Evolutionary conservation across 257 asterid genomes (phyloP).

Genomic region (Solanum etuberosum): DNA sequence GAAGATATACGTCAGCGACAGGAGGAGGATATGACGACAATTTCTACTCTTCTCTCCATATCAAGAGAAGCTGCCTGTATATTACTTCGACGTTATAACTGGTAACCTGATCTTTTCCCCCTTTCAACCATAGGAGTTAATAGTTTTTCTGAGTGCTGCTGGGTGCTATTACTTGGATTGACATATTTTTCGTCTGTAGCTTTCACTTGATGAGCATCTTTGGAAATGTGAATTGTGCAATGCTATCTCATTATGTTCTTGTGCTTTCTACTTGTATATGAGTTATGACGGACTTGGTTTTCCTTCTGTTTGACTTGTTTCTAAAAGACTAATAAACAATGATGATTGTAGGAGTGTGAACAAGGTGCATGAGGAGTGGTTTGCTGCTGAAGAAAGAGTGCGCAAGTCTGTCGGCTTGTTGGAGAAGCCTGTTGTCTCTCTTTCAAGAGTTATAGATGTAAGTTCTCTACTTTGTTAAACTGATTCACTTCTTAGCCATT

Average conservation of each 20-base stretch:
- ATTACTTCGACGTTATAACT: slow-evolving; percentile 64
- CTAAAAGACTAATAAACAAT: background rate
- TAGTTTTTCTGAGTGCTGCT: background rate
- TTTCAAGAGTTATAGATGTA: slow-evolving; percentile 43
- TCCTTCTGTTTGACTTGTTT: background rate
- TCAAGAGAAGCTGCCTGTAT: slow-evolving; percentile 70
- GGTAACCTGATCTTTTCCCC: slow-evolving; percentile 24
- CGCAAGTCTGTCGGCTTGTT: slow-evolving; percentile 71
- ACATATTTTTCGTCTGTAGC: background rate
- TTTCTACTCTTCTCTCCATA: slow-evolving; percentile 73
- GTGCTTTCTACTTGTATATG: background rate
- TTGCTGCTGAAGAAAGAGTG: slow-evolving; percentile 72
- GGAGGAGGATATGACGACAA: slow-evolving; percentile 59
- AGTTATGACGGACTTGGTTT: background rate
- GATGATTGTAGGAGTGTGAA: slow-evolving; percentile 58
- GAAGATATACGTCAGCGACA: slow-evolving; percentile 67
- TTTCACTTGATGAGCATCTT: background rate
- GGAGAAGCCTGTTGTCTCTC: slow-evolving; percentile 43
- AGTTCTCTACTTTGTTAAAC: slow-evolving; percentile 8
- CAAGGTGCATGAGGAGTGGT: slow-evolving; percentile 89
- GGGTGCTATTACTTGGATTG: background rate
- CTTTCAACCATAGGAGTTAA: background rate
- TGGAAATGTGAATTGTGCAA: background rate
- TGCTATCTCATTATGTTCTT: background rate
- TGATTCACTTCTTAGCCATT: background rate